phyloP scores from a whole-genome alignment of 106 monocot genomes.

The Cymbidium sinense region DNA sequence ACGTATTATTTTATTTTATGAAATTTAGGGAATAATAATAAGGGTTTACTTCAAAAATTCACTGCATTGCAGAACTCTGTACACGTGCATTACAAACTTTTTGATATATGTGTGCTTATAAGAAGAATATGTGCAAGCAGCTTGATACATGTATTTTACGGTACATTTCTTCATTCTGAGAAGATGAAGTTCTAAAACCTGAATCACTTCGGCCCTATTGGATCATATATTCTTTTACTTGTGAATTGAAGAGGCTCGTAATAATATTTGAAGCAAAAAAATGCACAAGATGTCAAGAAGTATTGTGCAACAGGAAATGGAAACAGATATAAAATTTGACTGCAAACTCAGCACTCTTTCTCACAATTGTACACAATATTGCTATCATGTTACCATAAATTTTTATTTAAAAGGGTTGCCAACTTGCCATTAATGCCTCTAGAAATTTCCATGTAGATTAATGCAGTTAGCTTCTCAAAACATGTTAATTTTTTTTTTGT shows the following conservation, averaged over 20 bases:
- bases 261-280: neutral
- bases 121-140: neutral
- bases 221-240: neutral
- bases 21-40: neutral
- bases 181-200: neutral
- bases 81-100: neutral
- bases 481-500: too few relatives aligned
- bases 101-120: neutral
- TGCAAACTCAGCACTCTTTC: neutral
- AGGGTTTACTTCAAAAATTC: neutral
- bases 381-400: too few relatives aligned
- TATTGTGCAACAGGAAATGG: neutral
- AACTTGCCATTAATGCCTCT: too few relatives aligned
- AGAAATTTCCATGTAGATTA: too few relatives aligned
- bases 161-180: neutral
- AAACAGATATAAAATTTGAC: neutral
- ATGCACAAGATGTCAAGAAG: neutral
- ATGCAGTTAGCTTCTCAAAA: too few relatives aligned
- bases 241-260: neutral
- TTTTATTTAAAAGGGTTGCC: too few relatives aligned
- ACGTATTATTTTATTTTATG: neutral
- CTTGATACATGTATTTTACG: neutral
- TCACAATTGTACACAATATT: neutral
- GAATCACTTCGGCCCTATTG: neutral
- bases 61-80: neutral